Base-by-base conservation (phyloP, 495 filamentous ascomycete species). In the Aspergillus sclerotioniger region DNA sequence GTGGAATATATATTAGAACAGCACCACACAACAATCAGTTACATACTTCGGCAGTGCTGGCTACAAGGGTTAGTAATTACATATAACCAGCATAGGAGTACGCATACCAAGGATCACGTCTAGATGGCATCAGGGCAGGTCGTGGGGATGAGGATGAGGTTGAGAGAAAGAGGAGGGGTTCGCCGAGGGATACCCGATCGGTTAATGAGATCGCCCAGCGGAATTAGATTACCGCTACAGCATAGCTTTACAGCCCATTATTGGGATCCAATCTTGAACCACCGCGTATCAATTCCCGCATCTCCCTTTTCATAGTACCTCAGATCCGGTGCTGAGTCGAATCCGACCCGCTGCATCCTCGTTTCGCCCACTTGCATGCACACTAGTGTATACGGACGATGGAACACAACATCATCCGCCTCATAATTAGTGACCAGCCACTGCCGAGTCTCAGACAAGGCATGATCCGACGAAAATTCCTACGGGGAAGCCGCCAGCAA, bases 341-440 rank as follows among this genome's bases (percentile, higher is more conserved):
- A 81, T 81, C 2, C 74, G 60, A n/a, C 73, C 69, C 6, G 71
- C 54, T 0, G 62, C 61, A 58, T 81, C 77, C 54, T 84, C 76
- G 58, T 81, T 82, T n/a, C 73, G 69, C 1, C 68, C 71, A 37
- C 72, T 73, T 0, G 73, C 76, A 61, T 82, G 80, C 41, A 82
- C 75, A 57, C 70, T 70, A n/a, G n/a, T n/a, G n/a, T n/a, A 58
- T 75, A 80, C 2, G 79, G 76, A 50, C 75, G 70, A 58, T 83
- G 80, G 16, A 82, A 75, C 7, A 82, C 78, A n/a, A 83, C 76
- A 69, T 84, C 80, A 0, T 80, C 80, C 12, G 80, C 80, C 53
- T 81, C 73, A 64, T 76, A 84, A 45, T 74, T 58, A 0, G 71
- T 73, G 7, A 75, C 70, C n/a, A 84, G 63, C 79, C 79, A 82